Base-by-base conservation (phyloP, 257 asterid genomes). In the Avicennia marina region DNA sequence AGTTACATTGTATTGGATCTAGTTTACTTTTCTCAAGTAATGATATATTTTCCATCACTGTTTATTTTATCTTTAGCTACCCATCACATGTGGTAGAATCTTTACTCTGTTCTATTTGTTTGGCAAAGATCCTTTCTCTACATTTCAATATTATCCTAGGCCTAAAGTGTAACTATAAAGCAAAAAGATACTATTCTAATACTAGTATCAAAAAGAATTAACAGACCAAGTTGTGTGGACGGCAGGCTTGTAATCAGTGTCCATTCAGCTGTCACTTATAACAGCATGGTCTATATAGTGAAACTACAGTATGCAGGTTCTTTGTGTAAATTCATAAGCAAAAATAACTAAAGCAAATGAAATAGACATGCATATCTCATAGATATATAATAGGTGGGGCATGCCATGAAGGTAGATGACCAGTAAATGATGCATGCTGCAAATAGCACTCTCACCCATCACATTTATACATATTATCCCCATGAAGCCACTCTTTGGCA, bases 401-500 rank as follows among this genome's bases (percentile, higher is more conserved):
- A 7, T 36, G 13, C 2, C 3, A 36, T 36, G 10, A 36, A 36
- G 9, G 41, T 36, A 36, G 8, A 40, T 40, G 12, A 15, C 1
- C 3, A 6, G 29, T 36, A 21, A 50, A 11, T 48, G 12, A 52
- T 46, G 45, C 17, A 20, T 55, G 48, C 39, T 18, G 72, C 40
- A 70, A 29, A 63, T 17, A 32, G 6, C 62, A 69, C 65, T 50
- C 76, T 69, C 58, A 89, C 98, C 94, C 80, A 56, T 93, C 98
- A 65, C 98, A 93, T 76, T 82, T 93, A 67, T 93, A 93, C 98
- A 83, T 83, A 76, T 93, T 93, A 76, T 93, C 98, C 42, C 98
- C 98, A 71, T 89, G 94, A 75, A 93, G 98, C 78, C 78, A 21
- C 67, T 93, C 98, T 75, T 74, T 78, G 27, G 90, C 89, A 7